Base-by-base conservation (phyloP, 83 land plant genomes). In the Thuja plicata region DNA sequence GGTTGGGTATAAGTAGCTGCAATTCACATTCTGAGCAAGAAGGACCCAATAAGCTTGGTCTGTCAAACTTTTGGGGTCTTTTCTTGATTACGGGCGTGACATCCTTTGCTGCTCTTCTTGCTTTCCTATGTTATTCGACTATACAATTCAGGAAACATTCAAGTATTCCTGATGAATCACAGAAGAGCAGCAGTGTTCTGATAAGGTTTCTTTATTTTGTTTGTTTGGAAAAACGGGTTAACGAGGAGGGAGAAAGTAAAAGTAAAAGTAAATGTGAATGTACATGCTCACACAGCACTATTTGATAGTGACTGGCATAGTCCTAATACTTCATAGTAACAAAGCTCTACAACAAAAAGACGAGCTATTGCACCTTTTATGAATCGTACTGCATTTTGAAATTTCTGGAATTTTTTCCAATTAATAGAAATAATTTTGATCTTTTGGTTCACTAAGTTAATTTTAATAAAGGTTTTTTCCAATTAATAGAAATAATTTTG, bases 171-270 rank as follows among this genome's bases (percentile, higher is more conserved):
- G 37, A 27, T 89, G 84, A 40, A 71, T 16, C 71, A 21, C 27
- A 8, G 13, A 37, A 24, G 34, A 85, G 83, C 88, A 35, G 85
- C 27, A 90, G 91, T 24, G 74, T 76, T n/a, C 32, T 93, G 12
- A 80, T 79, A 62, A 84, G 86, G 21, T 94, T 94, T 38, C 85
- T 92, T 35, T 90, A 89, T 21, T 91, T 94, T 85, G 89, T 88
- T 16, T 92, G 89, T 88, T 84, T 88, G 55, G 91, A 89, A 86
- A 88, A 92, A 38, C 8, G 30, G 48, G 32, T 9, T 15, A 32
- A 32, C 2, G 12, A 52, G 32, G 2, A 79, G 24, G 24, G 2
- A 27, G n/a, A 79, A 91, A 21, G 4, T 43, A 3, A 43, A 60
- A 21, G 5, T 21, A 5, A 19, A 60, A 13, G 16, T 21, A 13